Evolutionary conservation across 768 basidiomycete genomes (phyloP).

Genomic region (Pluteus cervinus): DNA sequence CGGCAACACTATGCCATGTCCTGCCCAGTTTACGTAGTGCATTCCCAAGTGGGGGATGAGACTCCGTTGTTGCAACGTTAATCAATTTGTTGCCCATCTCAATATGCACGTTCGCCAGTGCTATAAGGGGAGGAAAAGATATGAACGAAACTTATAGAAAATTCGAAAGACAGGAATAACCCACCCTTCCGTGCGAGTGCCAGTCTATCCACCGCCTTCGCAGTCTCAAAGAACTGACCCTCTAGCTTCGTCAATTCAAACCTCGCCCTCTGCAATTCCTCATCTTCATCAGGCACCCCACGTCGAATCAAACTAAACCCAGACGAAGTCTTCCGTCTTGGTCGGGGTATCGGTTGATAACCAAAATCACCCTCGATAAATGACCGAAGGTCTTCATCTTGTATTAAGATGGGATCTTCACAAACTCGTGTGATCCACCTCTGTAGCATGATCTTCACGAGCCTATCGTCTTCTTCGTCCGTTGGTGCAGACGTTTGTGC

Average conservation of each 20-base stretch:
- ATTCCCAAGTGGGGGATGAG: constrained; percentile 76
- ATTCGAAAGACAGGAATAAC: constrained; percentile 31
- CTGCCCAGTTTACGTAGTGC: constrained; percentile 85
- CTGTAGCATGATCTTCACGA: constrained; percentile 93
- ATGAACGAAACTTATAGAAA: constrained; percentile 1
- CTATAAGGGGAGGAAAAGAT: constrained; percentile 30
- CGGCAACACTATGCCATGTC: constrained; percentile 80
- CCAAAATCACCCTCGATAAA: constrained; percentile 99
- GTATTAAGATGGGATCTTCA: constrained; percentile 81
- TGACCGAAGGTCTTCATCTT: constrained; percentile 89
- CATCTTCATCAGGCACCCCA: constrained; percentile 89
- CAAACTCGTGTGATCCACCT: constrained; percentile 91
- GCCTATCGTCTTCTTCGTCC: constrained; percentile 96
- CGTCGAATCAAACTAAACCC: constrained; percentile 76
- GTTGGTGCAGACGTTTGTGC: constrained; percentile 94
- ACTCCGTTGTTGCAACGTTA: constrained; percentile 84
- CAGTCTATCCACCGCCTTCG: constrained; percentile 85
- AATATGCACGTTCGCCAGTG: constrained; percentile 68
- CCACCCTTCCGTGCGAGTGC: constrained; percentile 73
- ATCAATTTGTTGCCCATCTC: constrained; percentile 94
- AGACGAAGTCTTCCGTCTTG: constrained; percentile 63
- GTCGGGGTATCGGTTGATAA: constrained; percentile 78
- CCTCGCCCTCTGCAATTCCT: constrained; percentile 83
- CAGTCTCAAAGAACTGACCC: constrained; percentile 86
- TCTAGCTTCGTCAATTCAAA: constrained; percentile 92